These are phyloP conservation scores for Dryadomyces sulphureus DNA, from an alignment of 2,329 filamentous ascomycete species.

Conservation along the genomic window DNA sequence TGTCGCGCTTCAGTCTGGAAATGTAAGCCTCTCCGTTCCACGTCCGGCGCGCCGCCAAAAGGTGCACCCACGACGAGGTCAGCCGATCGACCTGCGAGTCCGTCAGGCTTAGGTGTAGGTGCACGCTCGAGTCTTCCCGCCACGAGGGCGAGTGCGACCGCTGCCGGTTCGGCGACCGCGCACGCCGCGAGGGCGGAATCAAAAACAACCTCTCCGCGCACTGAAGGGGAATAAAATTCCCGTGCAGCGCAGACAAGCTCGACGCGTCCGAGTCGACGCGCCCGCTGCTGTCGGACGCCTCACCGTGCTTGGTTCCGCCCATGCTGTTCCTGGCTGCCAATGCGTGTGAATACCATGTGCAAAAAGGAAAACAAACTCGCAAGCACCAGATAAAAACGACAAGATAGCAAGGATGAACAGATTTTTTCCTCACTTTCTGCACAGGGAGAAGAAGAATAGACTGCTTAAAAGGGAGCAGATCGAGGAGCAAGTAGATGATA, in stretches of 20 bases:
- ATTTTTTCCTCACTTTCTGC: too few species aligned
- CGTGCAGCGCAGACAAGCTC: constrained; percentile 15
- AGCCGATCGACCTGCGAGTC: constrained; percentile 33
- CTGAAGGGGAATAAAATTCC: constrained; percentile 23
- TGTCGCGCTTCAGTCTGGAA: constrained; percentile 2
- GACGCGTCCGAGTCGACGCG: background rate
- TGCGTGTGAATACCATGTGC: too few species aligned
- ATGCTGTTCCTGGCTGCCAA: background rate
- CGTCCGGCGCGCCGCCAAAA: too few species aligned
- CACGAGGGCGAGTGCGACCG: constrained; percentile 21
- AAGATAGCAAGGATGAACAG: too few species aligned
- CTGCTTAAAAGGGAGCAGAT: too few species aligned
- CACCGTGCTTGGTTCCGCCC: background rate
- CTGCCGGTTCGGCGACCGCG: constrained; percentile 2
- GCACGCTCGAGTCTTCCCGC: constrained; percentile 22
- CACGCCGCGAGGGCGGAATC: constrained; percentile 14
- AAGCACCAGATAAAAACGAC: too few species aligned
- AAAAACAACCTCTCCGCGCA: constrained; percentile 16
- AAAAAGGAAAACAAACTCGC: too few species aligned
- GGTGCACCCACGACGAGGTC: constrained; percentile 25
- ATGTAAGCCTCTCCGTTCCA: background rate
- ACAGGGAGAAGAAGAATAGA: too few species aligned
- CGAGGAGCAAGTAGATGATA: too few species aligned
- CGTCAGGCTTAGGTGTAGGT: constrained; percentile 32
- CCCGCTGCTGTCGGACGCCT: background rate